phyloP scores from a whole-genome alignment of 345 rosid species.

The Combretum micranthum region DNA sequence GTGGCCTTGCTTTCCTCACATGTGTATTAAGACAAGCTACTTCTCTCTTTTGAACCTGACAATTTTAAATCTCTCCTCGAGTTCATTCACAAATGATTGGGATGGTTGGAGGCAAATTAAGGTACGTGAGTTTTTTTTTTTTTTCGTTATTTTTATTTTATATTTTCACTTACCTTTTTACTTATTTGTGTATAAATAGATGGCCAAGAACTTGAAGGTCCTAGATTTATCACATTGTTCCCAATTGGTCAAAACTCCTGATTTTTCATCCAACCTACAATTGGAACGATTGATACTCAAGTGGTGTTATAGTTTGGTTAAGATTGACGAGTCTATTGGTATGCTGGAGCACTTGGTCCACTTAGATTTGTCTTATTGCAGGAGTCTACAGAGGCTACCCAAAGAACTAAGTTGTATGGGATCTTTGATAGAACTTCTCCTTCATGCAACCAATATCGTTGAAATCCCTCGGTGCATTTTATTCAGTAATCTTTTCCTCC shows the following conservation, averaged over 20 bases:
- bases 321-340: constrained; percentile 2
- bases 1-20: background rate
- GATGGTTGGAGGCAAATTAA: background rate
- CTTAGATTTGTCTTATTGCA: background rate
- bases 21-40: background rate
- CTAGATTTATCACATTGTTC: background rate
- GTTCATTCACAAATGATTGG: background rate
- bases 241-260: background rate
- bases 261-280: background rate
- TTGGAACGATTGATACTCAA: constrained; percentile 6
- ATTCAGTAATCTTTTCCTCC: too few relatives aligned
- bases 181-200: background rate
- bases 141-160: background rate
- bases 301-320: background rate
- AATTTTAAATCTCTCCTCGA: background rate
- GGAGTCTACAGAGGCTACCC: too few relatives aligned
- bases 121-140: background rate
- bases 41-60: background rate
- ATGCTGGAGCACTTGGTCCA: background rate
- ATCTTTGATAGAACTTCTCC: background rate
- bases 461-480: background rate
- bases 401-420: background rate
- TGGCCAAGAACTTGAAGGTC: background rate
- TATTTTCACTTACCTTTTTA: background rate
- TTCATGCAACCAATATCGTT: background rate